phyloP scores from a whole-genome alignment of 495 filamentous ascomycete genomes.

The Lophiotrema nucula region DNA sequence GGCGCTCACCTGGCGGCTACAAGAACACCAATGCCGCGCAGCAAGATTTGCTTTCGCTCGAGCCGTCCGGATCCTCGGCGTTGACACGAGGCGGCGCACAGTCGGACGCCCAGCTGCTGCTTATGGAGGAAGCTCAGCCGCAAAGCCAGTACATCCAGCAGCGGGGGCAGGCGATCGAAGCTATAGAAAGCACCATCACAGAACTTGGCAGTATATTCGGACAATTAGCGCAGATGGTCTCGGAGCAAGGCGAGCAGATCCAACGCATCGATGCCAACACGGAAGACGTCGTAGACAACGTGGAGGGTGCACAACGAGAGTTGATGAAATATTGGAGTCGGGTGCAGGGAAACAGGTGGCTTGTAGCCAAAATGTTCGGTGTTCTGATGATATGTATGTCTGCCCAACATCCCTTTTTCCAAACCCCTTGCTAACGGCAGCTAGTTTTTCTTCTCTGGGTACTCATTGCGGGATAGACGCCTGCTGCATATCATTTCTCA shows the following conservation, averaged over 20 bases:
- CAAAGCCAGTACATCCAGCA: constrained; percentile 89
- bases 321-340: constrained; percentile 94
- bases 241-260: constrained; percentile 94
- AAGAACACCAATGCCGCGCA: constrained; percentile 43
- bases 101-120: constrained; percentile 81
- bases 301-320: constrained; percentile 92
- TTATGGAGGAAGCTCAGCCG: constrained; percentile 91
- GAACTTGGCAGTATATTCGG: constrained; percentile 96
- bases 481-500: not conserved
- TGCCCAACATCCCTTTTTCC: not conserved
- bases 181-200: constrained; percentile 91
- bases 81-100: constrained; percentile 49
- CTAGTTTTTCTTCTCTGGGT: constrained; percentile 44
- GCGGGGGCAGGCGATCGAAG: constrained; percentile 92
- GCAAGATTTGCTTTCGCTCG: constrained; percentile 79
- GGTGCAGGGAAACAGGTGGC: constrained; percentile 91
- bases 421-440: not conserved
- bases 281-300: constrained; percentile 94
- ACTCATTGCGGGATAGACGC: constrained; percentile 39
- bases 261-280: constrained; percentile 81
- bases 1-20: constrained; percentile 58
- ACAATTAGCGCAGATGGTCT: constrained; percentile 95
- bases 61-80: constrained; percentile 59
- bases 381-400: constrained; percentile 62
- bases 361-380: constrained; percentile 99